phyloP scores from a whole-genome alignment of 257 asterid species.

The Nicotiana obtusifolia region DNA sequence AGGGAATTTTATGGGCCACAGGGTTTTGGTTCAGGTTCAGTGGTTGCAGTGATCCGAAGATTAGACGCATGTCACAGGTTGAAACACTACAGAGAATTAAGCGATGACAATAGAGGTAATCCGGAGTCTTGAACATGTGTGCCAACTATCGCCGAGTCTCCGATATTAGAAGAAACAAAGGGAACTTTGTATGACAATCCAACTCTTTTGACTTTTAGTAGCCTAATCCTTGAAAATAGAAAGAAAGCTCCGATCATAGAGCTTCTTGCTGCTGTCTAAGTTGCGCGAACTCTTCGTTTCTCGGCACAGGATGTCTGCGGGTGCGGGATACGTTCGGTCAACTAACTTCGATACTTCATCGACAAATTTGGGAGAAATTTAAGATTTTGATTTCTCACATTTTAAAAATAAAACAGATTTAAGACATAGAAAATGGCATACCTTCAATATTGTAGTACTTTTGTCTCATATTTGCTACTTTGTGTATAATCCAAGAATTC shows the following conservation, averaged over 20 bases:
- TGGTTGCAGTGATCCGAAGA: background rate
- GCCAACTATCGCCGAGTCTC: background rate
- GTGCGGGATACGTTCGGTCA: too few species aligned
- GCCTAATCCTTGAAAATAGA: background rate
- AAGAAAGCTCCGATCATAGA: background rate
- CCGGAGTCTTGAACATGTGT: background rate
- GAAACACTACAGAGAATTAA: background rate
- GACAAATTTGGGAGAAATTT: too few species aligned
- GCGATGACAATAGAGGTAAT: background rate
- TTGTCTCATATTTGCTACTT: too few species aligned
- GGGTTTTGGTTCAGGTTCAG: background rate
- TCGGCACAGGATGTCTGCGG: too few species aligned
- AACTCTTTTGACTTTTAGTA: background rate
- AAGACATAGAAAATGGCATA: too few species aligned
- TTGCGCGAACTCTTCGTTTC: too few species aligned
- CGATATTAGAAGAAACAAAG: background rate
- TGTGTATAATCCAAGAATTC: too few species aligned
- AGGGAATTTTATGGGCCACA: background rate
- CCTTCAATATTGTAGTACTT: too few species aligned
- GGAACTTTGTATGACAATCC: background rate
- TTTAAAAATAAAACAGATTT: too few species aligned
- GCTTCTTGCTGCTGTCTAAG: background rate
- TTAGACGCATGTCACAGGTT: background rate
- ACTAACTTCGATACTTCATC: too few species aligned
- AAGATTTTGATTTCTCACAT: too few species aligned